Evolutionary conservation across 2,329 filamentous ascomycete species (phyloP), one percentile per base, ranked within the genome.

Genomic region (Lasiodiplodia hormozganensis): DNA sequence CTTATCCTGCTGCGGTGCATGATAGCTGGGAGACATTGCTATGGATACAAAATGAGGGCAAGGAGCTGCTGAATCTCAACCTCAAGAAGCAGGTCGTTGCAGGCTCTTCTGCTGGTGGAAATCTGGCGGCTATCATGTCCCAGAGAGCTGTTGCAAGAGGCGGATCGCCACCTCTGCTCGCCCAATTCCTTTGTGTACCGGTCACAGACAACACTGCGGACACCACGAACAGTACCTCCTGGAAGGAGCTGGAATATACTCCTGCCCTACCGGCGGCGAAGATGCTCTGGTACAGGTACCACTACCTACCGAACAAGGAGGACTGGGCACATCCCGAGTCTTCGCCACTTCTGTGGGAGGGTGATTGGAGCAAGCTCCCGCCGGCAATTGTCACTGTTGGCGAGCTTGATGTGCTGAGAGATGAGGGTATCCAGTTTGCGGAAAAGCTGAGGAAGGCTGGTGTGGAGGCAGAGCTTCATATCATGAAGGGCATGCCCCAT

Each of bases 161-260:
- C 12, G 49, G 49, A 11, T 34, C 51, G 34, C 49, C 64, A 8
- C 47, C 67, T 25, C 16, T 68, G 21, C 67, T 47, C 4, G 52
- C 60, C 3, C 16, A 75, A 72, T 18, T 74, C 10, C 69, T 75
- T 11, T 73, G 79, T 31, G 73, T 77, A 25, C 78, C 78, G 1
- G 78, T 80, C 7, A 73, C 80, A 6, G 78, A 80, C 69, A 80
- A 77, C 62, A 78, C 76, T 2, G 77, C 78, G 4, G 78, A 76
- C 3, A 65, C 54, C 2, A 65, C 69, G 2, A 70, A 70, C 11
- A 68, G 38, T 23, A 2, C 21, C 5, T 56, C 60, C 5, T 66
- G 52, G 49, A 65, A 74, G 72, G 74, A 38, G 69, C 28, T n/a
- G 49, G 8, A 69, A 66, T 10, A 38, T 47, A 67, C 62, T 72